A percentile compares a stretch with the other conserved stretches of the same genome.
Evolutionary conservation across 768 basidiomycete species (phyloP).

Genomic region (Roridomyces roridus): DNA sequence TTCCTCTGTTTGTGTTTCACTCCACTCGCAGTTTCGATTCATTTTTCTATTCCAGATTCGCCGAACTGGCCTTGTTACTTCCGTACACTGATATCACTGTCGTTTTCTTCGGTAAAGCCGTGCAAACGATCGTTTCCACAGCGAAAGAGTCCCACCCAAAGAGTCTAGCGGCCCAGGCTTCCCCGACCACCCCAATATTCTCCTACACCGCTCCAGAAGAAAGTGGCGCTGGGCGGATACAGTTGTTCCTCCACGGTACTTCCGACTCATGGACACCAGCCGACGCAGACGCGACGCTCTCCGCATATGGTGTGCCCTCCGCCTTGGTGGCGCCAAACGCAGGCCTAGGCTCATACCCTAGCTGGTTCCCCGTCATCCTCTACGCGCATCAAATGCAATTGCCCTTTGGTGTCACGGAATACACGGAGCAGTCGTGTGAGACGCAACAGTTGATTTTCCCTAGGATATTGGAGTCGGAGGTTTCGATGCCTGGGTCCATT

Average conservation of each 20-base stretch:
- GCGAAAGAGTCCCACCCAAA: constrained; percentile 26
- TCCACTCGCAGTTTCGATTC: background rate
- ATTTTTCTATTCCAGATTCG: constrained; percentile 40
- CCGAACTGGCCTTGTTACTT: constrained; percentile 48
- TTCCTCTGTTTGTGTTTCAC: constrained; percentile 42
- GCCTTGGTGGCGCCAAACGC: constrained; percentile 47
- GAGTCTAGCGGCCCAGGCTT: constrained; percentile 22
- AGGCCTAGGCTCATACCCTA: constrained; percentile 41
- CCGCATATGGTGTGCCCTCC: constrained; percentile 28
- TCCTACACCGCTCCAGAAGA: constrained; percentile 40
- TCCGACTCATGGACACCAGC: constrained; percentile 20
- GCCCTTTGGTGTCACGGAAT: constrained; percentile 28
- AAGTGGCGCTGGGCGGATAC: constrained; percentile 40
- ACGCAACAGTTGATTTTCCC: constrained; percentile 9
- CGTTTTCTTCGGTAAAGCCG: constrained; percentile 43
- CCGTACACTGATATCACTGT: constrained; percentile 50
- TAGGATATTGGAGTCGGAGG: background rate
- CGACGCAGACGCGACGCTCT: constrained; percentile 25
- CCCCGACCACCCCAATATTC: constrained; percentile 22
- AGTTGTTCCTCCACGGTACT: constrained; percentile 35
- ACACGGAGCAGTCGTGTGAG: constrained; percentile 29
- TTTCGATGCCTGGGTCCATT: background rate
- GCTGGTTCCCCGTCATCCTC: constrained; percentile 41
- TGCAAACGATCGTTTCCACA: constrained; percentile 37
- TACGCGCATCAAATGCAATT: constrained; percentile 16